A percentile compares a stretch with the other conserved stretches of the same genome.
Evolutionary conservation across 495 filamentous ascomycete species (phyloP).

Genomic region (Echria macrotheca): DNA sequence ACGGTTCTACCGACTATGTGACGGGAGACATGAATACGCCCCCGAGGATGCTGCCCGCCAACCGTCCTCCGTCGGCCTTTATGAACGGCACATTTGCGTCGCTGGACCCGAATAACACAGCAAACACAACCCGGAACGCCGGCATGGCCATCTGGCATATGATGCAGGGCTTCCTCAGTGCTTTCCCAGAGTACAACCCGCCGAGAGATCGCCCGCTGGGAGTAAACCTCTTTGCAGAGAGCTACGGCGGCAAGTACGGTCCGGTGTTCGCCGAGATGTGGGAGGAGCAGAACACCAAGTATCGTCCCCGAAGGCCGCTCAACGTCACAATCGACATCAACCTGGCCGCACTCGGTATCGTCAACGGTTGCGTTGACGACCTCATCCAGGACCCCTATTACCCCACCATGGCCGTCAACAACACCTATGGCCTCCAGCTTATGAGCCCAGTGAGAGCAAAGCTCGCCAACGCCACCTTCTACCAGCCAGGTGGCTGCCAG

Average conservation of each 20-base stretch:
- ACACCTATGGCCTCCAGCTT: conserved; percentile 66
- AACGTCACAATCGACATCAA: conserved; percentile 48
- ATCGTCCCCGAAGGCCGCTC: conserved; percentile 40
- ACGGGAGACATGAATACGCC: conserved; percentile 28
- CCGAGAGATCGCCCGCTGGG: conserved; percentile 34
- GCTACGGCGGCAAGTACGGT: conserved; percentile 60
- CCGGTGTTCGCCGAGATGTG: conserved; percentile 58
- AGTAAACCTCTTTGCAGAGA: conserved; percentile 61
- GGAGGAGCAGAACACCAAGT: conserved; percentile 54
- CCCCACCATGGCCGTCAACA: conserved; percentile 62
- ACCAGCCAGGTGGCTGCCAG: conserved; percentile 44
- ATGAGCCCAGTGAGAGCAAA: conserved; percentile 43
- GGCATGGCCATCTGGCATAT: conserved; percentile 64
- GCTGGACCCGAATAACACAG: conserved; percentile 43
- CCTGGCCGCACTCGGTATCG: conserved; percentile 51
- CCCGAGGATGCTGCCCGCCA: conserved; percentile 22
- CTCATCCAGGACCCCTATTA: conserved; percentile 63
- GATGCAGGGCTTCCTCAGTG: conserved; percentile 58
- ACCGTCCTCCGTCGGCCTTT: conserved; percentile 13
- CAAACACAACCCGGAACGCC: conserved; percentile 62
- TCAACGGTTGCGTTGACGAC: conserved; percentile 76
- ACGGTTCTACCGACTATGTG: conserved; percentile 42
- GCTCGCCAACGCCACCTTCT: conserved; percentile 39
- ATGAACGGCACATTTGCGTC: conserved; percentile 64
- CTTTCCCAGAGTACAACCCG: conserved; percentile 64